phyloP scores from a whole-genome alignment of 441 rosid species.

The Croton laevigatus region DNA sequence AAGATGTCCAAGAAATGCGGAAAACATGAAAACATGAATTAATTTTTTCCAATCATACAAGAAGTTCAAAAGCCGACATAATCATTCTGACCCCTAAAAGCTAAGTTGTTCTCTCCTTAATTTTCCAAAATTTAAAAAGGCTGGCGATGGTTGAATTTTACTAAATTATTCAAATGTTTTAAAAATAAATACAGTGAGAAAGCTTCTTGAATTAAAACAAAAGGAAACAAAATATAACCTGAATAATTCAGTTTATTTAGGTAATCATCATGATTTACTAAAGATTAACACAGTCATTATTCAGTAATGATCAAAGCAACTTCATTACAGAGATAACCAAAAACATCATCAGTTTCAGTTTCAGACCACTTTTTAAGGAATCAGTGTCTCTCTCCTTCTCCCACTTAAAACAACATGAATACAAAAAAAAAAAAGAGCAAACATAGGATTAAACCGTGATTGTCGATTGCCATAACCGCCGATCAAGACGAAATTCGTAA shows the following conservation, averaged over 20 bases:
- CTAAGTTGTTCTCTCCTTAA: neutral
- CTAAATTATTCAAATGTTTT: conserved; percentile 1
- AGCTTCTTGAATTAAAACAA: neutral
- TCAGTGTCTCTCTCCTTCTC: neutral
- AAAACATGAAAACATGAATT: neutral
- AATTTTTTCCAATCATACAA: neutral
- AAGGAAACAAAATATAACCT: neutral
- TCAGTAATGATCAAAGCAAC: conserved; percentile 22
- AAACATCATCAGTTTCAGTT: neutral
- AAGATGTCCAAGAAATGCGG: conserved; percentile 4
- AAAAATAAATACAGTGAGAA: neutral
- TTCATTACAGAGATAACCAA: neutral
- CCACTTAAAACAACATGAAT: neutral
- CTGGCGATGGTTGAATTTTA: neutral
- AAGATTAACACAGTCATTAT: neutral
- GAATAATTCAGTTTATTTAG: neutral
- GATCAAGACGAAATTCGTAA: neutral
- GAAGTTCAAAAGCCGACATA: neutral
- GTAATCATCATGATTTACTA: neutral
- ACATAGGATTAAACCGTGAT: neutral
- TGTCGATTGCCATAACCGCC: neutral
- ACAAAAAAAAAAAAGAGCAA: neutral
- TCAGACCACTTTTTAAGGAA: conserved; percentile 4
- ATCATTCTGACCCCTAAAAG: neutral
- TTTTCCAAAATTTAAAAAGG: conserved; percentile 2